Evolutionary conservation across 2,329 filamentous ascomycete species (phyloP), one percentile per base, ranked within the genome.

Genomic region (Cytospora piceae): DNA sequence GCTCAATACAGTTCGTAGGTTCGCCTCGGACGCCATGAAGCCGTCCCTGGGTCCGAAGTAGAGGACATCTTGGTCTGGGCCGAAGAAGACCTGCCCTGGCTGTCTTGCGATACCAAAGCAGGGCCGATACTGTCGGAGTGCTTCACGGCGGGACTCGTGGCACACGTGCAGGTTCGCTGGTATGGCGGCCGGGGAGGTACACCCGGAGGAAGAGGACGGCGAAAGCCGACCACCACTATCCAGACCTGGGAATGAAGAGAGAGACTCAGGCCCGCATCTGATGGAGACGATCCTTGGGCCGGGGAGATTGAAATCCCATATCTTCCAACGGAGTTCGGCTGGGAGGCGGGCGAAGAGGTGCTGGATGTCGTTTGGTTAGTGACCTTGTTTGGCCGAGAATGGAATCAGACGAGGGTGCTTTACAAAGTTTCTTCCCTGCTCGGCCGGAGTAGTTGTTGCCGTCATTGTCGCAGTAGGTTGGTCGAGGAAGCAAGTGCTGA

Each of bases 41-140:
- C 80, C 81, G 31, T 78, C 71, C 37, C 78, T 75, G 14, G 78
- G 75, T 42, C 81, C 81, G 68, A 84, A 83, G 71, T 80, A 83
- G 60, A 84, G 74, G n/a, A 81, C 75, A 66, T 84, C 82, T 58
- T 70, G 70, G 17, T 69, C 60, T 0, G 76, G 74, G 66, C 80
- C 78, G 70, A 84, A 79, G 68, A 78, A 77, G 37, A 83, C 72
- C 57, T 77, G 75, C 34, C 80, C 79, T 6, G 77, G 76, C 2
- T 74, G 74, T 27, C 78, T 75, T 39, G 77, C 77, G 58, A 81
- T 77, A 65, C 79, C 79, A 65, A 84, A 82, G 64, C 74, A 73
- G 46, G 74, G 76, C 15, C 63, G 69, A 68, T 83, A 83, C 29
- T 71, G 72, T 68, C 77, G 78, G 58, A 80, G 68, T 4, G 81